phyloP scores from a whole-genome alignment of 1,284 basidiomycete genomes.

The Ceratobasidium sp. region DNA sequence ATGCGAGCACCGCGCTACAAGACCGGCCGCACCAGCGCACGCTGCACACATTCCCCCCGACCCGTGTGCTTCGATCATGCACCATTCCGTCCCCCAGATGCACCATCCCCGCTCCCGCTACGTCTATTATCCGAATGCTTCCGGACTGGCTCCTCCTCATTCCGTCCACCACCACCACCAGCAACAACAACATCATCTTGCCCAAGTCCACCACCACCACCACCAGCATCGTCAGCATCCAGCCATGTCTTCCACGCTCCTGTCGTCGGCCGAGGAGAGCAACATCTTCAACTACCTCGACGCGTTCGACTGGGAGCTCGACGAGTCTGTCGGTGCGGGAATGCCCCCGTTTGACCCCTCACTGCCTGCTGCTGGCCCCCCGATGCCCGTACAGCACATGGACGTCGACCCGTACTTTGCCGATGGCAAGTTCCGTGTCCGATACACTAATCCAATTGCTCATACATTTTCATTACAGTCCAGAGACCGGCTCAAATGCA shows the following conservation, averaged over 20 bases:
- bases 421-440: not conserved
- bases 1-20: too few relatives aligned
- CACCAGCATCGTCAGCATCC: not conserved
- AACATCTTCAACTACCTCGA: conserved; percentile 25
- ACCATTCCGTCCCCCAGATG: not conserved
- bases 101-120: not conserved
- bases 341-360: conserved; percentile 25
- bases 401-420: conserved; percentile 17
- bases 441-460: not conserved
- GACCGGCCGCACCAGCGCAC: not conserved
- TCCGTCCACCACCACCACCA: not conserved
- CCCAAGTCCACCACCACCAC: not conserved
- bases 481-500: not conserved
- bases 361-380: not conserved
- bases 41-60: too few relatives aligned
- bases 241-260: not conserved
- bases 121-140: not conserved
- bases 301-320: conserved; percentile 26
- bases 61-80: not conserved
- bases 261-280: conserved; percentile 17
- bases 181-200: not conserved
- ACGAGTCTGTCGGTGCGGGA: conserved; percentile 22
- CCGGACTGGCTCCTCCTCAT: not conserved
- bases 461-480: not conserved
- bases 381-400: conserved; percentile 5